These are phyloP conservation scores for Micractinium sp. DNA, from an alignment of 139 green algal genomes.

Conservation along the genomic window DNA sequence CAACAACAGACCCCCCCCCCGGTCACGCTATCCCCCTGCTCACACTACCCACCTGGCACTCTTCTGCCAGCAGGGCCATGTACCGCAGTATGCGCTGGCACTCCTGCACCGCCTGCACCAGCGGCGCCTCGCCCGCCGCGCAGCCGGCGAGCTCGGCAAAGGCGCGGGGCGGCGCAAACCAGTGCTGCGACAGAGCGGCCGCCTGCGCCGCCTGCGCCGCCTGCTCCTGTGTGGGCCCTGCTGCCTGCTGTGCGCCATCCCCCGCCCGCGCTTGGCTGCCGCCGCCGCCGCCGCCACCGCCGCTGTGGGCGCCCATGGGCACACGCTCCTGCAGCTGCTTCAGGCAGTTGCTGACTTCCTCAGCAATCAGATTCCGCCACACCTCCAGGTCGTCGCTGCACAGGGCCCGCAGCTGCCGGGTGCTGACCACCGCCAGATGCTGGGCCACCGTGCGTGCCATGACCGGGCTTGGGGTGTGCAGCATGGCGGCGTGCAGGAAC, in stretches of 20 bases:
- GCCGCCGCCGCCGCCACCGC: not conserved
- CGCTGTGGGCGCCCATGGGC: not conserved
- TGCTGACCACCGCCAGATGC: not conserved
- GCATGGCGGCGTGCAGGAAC: not conserved
- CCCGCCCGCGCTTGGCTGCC: not conserved
- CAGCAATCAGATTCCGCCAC: not conserved
- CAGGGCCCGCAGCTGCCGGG: not conserved
- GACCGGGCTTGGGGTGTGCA: not conserved
- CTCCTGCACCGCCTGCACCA: not conserved
- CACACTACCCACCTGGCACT: conserved; percentile 24
- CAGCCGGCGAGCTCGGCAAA: too few species aligned
- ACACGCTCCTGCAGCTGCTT: not conserved
- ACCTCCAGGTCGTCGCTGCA: not conserved
- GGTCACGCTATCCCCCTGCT: too few species aligned
- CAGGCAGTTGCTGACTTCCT: not conserved
- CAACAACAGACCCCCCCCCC: too few species aligned
- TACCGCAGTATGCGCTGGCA: conserved; percentile 37
- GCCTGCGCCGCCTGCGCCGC: not conserved
- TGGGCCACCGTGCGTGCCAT: not conserved
- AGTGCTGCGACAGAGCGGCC: not conserved
- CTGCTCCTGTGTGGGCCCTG: not conserved
- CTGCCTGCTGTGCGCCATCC: not conserved
- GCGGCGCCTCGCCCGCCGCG: too few species aligned
- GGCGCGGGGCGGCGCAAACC: not conserved
- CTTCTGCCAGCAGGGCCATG: conserved; percentile 41